Conservation (phyloP, 1,139 yeast species). For the Lodderomyces theae region DNA sequence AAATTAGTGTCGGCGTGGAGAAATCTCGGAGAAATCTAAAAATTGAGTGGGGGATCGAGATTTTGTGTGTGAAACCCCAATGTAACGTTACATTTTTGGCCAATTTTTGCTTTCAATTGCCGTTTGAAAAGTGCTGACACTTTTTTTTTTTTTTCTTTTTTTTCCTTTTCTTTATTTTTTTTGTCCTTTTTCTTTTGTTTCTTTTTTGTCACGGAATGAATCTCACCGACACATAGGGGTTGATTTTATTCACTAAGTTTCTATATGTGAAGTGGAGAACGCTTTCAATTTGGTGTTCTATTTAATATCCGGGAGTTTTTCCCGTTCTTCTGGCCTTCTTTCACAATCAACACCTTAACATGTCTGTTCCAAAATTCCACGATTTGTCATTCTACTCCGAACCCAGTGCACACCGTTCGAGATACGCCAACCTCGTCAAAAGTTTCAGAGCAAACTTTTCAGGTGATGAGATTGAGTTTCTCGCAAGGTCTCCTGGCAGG, state of each 20-base stretch:
- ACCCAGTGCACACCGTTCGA: constrained; percentile 17
- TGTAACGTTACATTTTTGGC: constrained; percentile 13
- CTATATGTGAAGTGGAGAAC: no score
- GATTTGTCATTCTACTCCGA: constrained; percentile 36
- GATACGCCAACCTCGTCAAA: constrained; percentile 25
- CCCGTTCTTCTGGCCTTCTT: no score
- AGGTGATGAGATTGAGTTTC: constrained; percentile 35
- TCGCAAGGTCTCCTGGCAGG: constrained; percentile 69
- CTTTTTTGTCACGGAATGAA: neutral
- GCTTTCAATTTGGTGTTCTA: no score
- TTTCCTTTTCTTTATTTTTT: neutral
- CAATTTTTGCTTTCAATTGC: neutral
- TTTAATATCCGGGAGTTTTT: no score
- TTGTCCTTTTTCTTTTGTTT: neutral
- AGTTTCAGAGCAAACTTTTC: constrained; percentile 22
- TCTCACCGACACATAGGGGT: neutral
- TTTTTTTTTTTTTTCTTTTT: neutral
- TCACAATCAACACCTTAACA: neutral
- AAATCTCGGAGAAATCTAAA: constrained; percentile 5
- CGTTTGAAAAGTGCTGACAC: neutral
- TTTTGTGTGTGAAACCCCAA: constrained; percentile 1
- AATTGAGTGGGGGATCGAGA: neutral
- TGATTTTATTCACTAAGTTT: no score
- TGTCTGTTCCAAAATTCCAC: constrained; percentile 30
- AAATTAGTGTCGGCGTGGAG: neutral